These are phyloP conservation scores for Aeschynomene evenia DNA, from an alignment of 306 rosid species.

Conservation along the genomic window DNA sequence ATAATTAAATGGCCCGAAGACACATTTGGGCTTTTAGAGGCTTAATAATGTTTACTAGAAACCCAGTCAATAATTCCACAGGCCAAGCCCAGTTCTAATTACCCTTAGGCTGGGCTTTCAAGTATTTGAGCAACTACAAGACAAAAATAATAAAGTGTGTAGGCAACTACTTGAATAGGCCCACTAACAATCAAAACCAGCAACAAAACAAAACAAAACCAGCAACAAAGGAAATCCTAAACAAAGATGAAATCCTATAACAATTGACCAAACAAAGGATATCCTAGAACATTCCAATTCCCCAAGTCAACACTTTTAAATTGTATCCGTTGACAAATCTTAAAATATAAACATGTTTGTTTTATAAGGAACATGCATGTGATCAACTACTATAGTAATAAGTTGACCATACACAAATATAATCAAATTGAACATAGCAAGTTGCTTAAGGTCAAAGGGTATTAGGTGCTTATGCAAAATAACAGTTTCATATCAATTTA, in stretches of 20 bases:
- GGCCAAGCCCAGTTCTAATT: background rate
- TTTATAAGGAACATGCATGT: background rate
- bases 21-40: background rate
- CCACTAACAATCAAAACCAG: too few species aligned
- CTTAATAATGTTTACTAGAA: too few species aligned
- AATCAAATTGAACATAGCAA: background rate
- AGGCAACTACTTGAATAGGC: too few species aligned
- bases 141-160: too few species aligned
- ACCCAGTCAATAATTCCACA: background rate
- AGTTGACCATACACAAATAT: conserved; percentile 21
- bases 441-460: conserved; percentile 36
- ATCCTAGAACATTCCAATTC: background rate
- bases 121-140: too few species aligned
- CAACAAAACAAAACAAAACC: too few species aligned
- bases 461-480: conserved; percentile 57
- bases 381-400: background rate
- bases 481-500: conserved; percentile 29
- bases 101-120: too few species aligned
- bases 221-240: too few species aligned
- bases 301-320: background rate
- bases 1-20: background rate
- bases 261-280: too few species aligned
- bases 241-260: too few species aligned
- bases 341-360: background rate
- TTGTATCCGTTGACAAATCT: background rate